Evolutionary conservation across 148 eudicot species (phyloP), one percentile per base, ranked within the genome.

Genomic region (Gaultheria prostrata): DNA sequence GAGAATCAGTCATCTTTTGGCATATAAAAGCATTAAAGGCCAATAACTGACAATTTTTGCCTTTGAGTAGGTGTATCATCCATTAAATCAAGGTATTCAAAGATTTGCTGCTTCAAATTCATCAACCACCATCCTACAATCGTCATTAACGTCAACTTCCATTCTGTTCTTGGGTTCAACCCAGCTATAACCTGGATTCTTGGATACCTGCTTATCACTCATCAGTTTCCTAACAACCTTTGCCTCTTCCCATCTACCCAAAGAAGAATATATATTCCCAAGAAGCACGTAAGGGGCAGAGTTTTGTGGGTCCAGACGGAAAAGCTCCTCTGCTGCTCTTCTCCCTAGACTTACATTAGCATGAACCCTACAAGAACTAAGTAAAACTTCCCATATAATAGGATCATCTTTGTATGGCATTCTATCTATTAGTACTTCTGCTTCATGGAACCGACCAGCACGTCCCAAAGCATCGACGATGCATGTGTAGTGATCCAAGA

Each of bases 181-280:
- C 91, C 94, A 88, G 87, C 96, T 94, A 83, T 78, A 91, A 65
- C 96, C 96, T 78, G 91, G 91, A 77, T 88, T 78, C 89, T 94
- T 93, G 32, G 82, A 83, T 28, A 91, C 79, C 81, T 87, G 80
- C 43, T 89, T 87, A 82, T 80, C 82, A 67, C 77, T 81, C 97
- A 93, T 93, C 83, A 89, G 86, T 86, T 87, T 89, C 84, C 97
- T 87, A 39, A 93, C 84, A 53, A 84, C 86, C 84, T 86, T 86
- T 13, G 87, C 92, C 53, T 93, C 98, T 76, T 95, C 97, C 98
- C 97, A 95, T 86, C 94, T 91, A 49, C 91, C 94, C 85, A 89
- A 78, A 18, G 97, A 90, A 56, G 93, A 86, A 89, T 91, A 92
- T 49, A 93, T 87, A 87, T 92, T 93, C 13, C 91, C 93, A 51